These are phyloP conservation scores for Dittrichia graveolens DNA, from an alignment of 129 eudicot species.

Conservation along the genomic window DNA sequence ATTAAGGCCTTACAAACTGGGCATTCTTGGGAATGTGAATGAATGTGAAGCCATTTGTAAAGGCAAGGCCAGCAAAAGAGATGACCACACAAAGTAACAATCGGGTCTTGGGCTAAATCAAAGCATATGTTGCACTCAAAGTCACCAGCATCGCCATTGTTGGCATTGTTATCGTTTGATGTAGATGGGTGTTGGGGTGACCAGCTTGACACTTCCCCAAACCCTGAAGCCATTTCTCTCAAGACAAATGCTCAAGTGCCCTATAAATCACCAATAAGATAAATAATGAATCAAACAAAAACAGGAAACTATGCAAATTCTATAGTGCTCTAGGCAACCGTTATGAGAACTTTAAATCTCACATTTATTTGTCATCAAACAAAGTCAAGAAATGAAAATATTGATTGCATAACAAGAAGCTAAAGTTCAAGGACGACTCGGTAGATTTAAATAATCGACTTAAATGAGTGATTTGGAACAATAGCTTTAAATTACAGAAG, in stretches of 20 bases:
- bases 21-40: constrained; percentile 76
- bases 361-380: neutral
- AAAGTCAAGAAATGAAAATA: neutral
- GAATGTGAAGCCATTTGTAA: constrained; percentile 82
- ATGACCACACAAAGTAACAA: constrained; percentile 81
- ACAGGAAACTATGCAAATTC: neutral
- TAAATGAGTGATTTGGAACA: too few relatives aligned
- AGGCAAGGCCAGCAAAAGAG: constrained; percentile 94
- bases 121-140: constrained; percentile 90
- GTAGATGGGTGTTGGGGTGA: constrained; percentile 47
- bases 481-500: too few relatives aligned
- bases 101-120: constrained; percentile 86
- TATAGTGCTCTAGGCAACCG: neutral
- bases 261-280: constrained; percentile 5
- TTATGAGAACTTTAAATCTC: neutral
- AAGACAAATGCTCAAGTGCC: constrained; percentile 24
- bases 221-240: constrained; percentile 55
- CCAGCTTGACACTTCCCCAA: constrained; percentile 60
- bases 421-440: too few relatives aligned
- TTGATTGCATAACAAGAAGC: neutral
- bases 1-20: constrained; percentile 83
- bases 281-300: neutral
- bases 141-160: constrained; percentile 67
- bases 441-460: too few relatives aligned
- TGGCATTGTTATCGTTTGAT: constrained; percentile 42